Evolutionary conservation across 805 yeast species (phyloP), one percentile per base, ranked within the genome.

Genomic region (Starmera dryadoides): DNA sequence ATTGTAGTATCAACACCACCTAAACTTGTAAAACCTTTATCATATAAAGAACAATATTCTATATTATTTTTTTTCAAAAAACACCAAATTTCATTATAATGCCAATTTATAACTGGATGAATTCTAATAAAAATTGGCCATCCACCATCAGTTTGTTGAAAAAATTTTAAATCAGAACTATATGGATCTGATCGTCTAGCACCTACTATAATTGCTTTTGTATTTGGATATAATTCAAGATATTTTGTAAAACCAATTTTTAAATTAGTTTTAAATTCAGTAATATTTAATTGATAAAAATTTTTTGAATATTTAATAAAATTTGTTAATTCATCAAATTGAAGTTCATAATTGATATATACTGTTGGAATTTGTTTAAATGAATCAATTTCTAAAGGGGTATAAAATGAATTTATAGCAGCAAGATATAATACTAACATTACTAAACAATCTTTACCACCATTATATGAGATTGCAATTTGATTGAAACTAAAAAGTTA

Each of bases 371-470:
- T 33, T 10, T 49, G 47, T 59, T 53, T 46, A 63, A 49, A 52
- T 47, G 14, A 4, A 40, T 33, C 18, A 35, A 49, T 33, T 42
- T 45, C 9, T 18, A 33, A 21, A 37, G 38, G 6, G 1, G 43
- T 17, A 26, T 49, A 57, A 26, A 47, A 52, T 36, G 56, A 58
- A 66, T 48, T 52, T 39, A 60, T 64, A 18, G 75, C 76, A 2
- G 93, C 81, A 37, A 89, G 62, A 39, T 86, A 77, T 5, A 93
- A 54, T 14, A 87, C 66, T 40, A 93, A 69, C 82, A 91, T 78
- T 25, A 89, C 97, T 35, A 89, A 74, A 52, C 98, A 93, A 62
- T 93, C 98, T 55, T 93, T 93, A 2, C 98, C 98, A 10, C 98
- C 98, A 56, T 93, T 93, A 59, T 83, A 93, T 2, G 95, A 84